Conservation (phyloP, 495 filamentous ascomycete species). For the Chaetomium cochliodes region DNA sequence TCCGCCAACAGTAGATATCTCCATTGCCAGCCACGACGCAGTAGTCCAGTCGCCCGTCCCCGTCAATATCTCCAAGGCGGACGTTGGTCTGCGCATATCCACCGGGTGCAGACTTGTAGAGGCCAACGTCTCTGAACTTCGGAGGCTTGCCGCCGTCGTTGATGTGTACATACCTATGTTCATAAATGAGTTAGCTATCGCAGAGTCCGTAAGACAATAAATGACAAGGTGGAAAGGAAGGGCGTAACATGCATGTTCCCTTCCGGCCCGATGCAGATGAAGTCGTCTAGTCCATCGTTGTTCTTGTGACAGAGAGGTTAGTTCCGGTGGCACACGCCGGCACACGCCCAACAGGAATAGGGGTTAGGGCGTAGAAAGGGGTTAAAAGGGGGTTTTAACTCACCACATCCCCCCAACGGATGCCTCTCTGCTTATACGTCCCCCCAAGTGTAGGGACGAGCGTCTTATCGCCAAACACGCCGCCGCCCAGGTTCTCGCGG, state of each 20-base stretch:
- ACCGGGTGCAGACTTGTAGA: background rate
- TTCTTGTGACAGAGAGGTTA: background rate
- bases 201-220: too few relatives aligned
- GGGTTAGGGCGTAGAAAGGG: too few relatives aligned
- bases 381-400: too few relatives aligned
- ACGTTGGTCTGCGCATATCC: conserved; percentile 18
- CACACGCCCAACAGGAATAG: too few relatives aligned
- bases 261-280: conserved; percentile 33
- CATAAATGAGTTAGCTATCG: too few relatives aligned
- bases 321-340: too few relatives aligned
- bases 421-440: conserved; percentile 13
- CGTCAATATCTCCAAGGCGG: conserved; percentile 34
- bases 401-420: conserved; percentile 26
- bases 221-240: too few relatives aligned
- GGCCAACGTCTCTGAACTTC: conserved; percentile 3
- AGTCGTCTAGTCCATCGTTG: conserved; percentile 42
- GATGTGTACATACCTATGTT: conserved; percentile 10
- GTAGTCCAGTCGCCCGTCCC: conserved; percentile 34
- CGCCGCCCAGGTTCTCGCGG: conserved; percentile 15
- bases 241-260: conserved; percentile 24
- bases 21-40: conserved; percentile 27
- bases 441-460: conserved; percentile 9
- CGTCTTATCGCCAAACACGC: conserved; percentile 24
- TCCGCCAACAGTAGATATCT: conserved; percentile 29
- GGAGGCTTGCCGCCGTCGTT: conserved; percentile 22